Evolutionary conservation across 2,329 filamentous ascomycete genomes (phyloP).

Genomic region (Berkeleyomyces rouxiae): DNA sequence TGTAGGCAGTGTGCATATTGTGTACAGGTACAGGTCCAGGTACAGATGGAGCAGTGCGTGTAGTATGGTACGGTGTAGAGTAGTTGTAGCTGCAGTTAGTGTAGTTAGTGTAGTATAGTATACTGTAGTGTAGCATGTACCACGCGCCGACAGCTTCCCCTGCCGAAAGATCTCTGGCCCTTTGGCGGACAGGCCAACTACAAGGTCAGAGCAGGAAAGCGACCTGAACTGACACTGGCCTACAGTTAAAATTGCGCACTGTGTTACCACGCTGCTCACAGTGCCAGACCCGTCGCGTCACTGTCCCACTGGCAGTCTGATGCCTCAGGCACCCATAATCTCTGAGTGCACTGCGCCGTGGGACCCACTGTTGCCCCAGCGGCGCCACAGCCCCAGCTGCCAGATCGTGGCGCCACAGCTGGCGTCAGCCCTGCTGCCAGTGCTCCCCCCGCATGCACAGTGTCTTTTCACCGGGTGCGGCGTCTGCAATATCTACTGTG

Average conservation of each 20-base stretch:
- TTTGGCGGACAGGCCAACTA: neutral
- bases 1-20: no score
- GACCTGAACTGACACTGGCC: neutral
- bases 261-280: neutral
- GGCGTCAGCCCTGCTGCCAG: neutral
- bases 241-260: neutral
- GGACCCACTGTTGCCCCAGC: neutral
- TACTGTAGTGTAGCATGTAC: no score
- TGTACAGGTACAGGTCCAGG: neutral
- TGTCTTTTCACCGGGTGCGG: neutral
- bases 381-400: neutral
- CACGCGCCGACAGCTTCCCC: no score
- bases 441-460: neutral
- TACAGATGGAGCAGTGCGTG: no score
- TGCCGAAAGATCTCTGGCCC: neutral
- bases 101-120: no score
- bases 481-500: neutral
- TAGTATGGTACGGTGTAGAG: no score
- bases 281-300: neutral
- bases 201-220: neutral
- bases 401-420: neutral
- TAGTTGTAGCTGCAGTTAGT: no score
- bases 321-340: slow-evolving; percentile 9
- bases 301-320: neutral
- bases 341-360: neutral